phyloP scores from a whole-genome alignment of 169 alveolate genomes.

The Eimeria acervulina region DNA sequence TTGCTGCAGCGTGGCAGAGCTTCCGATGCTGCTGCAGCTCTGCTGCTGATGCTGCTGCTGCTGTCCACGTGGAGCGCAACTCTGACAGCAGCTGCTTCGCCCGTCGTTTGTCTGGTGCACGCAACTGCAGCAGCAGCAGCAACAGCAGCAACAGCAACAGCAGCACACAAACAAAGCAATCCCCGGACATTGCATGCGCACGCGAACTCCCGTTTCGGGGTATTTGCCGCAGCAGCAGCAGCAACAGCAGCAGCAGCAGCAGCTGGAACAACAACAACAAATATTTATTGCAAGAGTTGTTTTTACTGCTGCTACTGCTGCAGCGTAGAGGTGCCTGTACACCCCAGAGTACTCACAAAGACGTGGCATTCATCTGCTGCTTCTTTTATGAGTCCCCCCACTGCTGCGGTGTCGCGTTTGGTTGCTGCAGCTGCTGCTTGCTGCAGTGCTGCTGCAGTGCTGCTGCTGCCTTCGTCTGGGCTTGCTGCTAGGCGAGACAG shows the following conservation, averaged over 20 bases:
- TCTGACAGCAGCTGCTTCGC: conserved; percentile 53
- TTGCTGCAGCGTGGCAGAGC: conserved; percentile 45
- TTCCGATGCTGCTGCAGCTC: background rate
- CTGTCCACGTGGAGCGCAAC: conserved; percentile 29
- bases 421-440: no score
- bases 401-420: background rate
- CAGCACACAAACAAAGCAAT: background rate
- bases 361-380: conserved; percentile 50
- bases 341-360: background rate
- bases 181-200: background rate
- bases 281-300: background rate
- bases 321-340: background rate
- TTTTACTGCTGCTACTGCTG: background rate
- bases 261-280: conserved; percentile 1
- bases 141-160: conserved; percentile 18
- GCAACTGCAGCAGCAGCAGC: conserved; percentile 67
- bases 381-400: conserved; percentile 23
- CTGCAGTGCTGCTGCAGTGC: conserved; percentile 8
- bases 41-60: conserved; percentile 20
- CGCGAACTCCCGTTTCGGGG: background rate
- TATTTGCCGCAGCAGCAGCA: background rate
- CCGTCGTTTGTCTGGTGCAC: conserved; percentile 35
- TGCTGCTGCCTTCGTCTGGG: conserved; percentile 47
- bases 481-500: conserved; percentile 43
- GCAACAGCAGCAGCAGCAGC: conserved; percentile 19